A percentile compares a stretch with the other conserved stretches of the same genome.
phyloP scores from a whole-genome alignment of 306 rosid genomes.

The Crataegus laevigata region DNA sequence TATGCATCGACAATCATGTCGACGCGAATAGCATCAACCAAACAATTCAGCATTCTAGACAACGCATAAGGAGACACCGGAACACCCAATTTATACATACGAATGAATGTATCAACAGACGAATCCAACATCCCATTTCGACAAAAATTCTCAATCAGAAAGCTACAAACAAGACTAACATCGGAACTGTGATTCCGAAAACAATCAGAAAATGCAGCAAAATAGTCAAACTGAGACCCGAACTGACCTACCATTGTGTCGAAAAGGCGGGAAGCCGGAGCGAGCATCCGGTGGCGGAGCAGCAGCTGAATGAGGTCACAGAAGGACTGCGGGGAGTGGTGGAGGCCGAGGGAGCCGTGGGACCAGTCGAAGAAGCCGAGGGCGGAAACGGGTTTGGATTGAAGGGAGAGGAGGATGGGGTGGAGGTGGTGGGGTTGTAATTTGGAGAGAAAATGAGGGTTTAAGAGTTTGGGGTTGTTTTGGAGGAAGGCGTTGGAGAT shows the following conservation, averaged over 20 bases:
- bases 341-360: slow-evolving; percentile 3
- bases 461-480: not conserved
- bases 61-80: not conserved
- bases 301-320: slow-evolving; percentile 12
- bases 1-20: slow-evolving; percentile 7
- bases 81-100: slow-evolving; percentile 3
- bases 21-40: slow-evolving; percentile 13
- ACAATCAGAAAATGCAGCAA: not conserved
- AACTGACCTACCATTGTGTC: slow-evolving; percentile 5
- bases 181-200: not conserved
- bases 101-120: slow-evolving; percentile 5
- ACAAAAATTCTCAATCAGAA: slow-evolving; percentile 18
- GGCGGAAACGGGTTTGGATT: not conserved
- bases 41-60: not conserved
- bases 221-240: not conserved
- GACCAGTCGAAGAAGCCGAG: slow-evolving; percentile 20
- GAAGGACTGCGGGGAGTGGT: slow-evolving; percentile 5
- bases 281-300: slow-evolving; percentile 11
- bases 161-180: slow-evolving; percentile 3
- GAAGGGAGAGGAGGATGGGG: slow-evolving; percentile 12
- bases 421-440: slow-evolving; percentile 13
- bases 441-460: not conserved
- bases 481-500: slow-evolving; percentile 11
- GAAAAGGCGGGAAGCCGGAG: slow-evolving; percentile 13
- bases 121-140: slow-evolving; percentile 17